Conservation (phyloP, 2,329 filamentous ascomycete genomes). For the Cordyceps farinosa region DNA sequence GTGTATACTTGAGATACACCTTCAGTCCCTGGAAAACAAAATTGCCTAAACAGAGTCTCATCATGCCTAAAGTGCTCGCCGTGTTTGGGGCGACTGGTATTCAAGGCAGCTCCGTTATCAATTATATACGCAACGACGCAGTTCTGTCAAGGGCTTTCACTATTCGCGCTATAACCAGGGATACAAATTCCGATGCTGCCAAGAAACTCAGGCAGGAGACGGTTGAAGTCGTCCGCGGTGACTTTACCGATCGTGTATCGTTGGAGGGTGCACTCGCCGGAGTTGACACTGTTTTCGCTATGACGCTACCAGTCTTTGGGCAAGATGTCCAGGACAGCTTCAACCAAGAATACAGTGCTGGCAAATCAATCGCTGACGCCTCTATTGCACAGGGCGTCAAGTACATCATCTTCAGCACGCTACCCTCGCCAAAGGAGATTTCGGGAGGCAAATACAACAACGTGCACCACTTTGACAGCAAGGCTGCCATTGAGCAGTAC, state of each 20-base stretch:
- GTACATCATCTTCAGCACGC: conserved; percentile 40
- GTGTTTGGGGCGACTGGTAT: conserved; percentile 39
- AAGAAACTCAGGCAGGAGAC: background rate
- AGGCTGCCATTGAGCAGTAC: conserved; percentile 49
- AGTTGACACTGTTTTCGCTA: too few species aligned
- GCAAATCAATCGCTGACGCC: too few species aligned
- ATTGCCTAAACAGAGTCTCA: conserved; percentile 18
- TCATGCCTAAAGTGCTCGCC: conserved; percentile 31
- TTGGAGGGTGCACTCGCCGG: too few species aligned
- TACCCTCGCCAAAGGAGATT: too few species aligned
- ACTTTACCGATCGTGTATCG: too few species aligned
- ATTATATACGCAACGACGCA: conserved; percentile 36
- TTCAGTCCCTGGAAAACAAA: too few species aligned
- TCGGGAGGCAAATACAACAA: too few species aligned
- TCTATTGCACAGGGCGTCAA: conserved; percentile 27
- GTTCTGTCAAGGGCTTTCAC: background rate
- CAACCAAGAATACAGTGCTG: too few species aligned
- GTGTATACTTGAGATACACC: too few species aligned
- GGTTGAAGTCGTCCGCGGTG: conserved; percentile 31
- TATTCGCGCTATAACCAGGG: background rate
- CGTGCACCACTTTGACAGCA: conserved; percentile 45
- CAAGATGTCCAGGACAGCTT: too few species aligned
- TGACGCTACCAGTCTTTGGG: too few species aligned
- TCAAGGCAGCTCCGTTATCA: conserved; percentile 41
- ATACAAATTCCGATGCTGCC: background rate